Base-by-base conservation (phyloP, 192 early-diverging fungal genomes). In the Linnemannia elongata region DNA sequence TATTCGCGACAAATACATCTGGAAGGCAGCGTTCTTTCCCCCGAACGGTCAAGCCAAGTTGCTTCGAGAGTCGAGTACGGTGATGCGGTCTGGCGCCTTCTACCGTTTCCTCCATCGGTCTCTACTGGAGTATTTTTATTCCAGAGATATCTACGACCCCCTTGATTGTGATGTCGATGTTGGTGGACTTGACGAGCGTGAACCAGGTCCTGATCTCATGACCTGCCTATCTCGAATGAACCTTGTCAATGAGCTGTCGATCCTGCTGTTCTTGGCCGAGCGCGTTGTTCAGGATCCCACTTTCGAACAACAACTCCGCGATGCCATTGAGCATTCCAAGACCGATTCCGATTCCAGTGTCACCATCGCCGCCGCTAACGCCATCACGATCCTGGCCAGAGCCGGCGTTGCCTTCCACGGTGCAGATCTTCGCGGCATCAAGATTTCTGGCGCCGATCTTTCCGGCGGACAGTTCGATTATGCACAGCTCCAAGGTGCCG, bases 391-490 rank as follows among this genome's bases (percentile, higher is more conserved):
- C n/a, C n/a, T n/a, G n/a, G n/a, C n/a, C n/a, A n/a, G n/a, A n/a
- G n/a, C n/a, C n/a, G n/a, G n/a, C n/a, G n/a, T n/a, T n/a, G n/a
- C n/a, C n/a, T n/a, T n/a, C n/a, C n/a, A n/a, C n/a, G 75, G 60
- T 20, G 20, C n/a, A 1, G 55, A 76, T 22, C 36, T 76, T 2
- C 49, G 38, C 2, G 57, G 57, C 2, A 39, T 76, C 22, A 54
- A 38, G 39, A n/a, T 76, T 24, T 60, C 55, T 17, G 57, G 60
- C 3, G 75, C 75, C 52, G 75, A 76, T 13, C 75, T 76, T 0
- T 39, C 35, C 7, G 6, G 8, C 9, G 75, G 75, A 4, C 27
- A 39, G 5, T 76, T 76, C 75, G 75, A 76, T 10, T 57, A 4
- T 24, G 75, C 54, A 0, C 36, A 63, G 4, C 35, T 76, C 0